A percentile compares a stretch with the other conserved stretches of the same genome.
These are phyloP conservation scores for Gomphus bonarii DNA, from an alignment of 1,284 basidiomycete genomes.

Conservation along the genomic window DNA sequence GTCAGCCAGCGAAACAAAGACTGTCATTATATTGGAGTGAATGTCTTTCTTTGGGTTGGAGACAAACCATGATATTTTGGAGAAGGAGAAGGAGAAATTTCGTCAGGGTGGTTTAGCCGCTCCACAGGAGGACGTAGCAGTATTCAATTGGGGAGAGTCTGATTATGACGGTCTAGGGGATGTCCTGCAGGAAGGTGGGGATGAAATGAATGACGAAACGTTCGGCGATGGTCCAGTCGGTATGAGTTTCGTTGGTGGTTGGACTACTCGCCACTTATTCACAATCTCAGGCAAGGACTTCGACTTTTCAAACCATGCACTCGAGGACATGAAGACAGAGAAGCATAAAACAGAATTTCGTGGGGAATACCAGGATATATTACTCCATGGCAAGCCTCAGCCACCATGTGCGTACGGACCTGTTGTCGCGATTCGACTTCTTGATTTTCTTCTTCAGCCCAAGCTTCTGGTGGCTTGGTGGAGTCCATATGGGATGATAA, in stretches of 20 bases:
- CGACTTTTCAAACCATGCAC: constrained; percentile 51
- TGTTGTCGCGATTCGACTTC: constrained; percentile 15
- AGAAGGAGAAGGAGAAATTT: constrained; percentile 48
- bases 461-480: constrained; percentile 36
- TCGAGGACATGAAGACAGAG: background rate
- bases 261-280: background rate
- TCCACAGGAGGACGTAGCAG: constrained; percentile 66
- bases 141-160: constrained; percentile 85
- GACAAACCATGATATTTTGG: constrained; percentile 39
- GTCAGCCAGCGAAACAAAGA: background rate
- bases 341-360: background rate
- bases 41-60: constrained; percentile 81
- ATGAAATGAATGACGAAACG: constrained; percentile 93
- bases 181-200: constrained; percentile 77
- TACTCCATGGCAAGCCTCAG: constrained; percentile 6
- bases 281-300: constrained; percentile 74
- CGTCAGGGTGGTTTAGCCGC: constrained; percentile 37
- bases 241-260: constrained; percentile 27
- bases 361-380: constrained; percentile 3
- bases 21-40: background rate
- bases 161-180: constrained; percentile 86
- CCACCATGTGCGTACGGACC: background rate
- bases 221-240: constrained; percentile 76
- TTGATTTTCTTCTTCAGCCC: constrained; percentile 23
- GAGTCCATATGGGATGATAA: constrained; percentile 74